These are phyloP conservation scores for Pseudozyma pruni DNA, from an alignment of 1,284 basidiomycete genomes.

Conservation along the genomic window DNA sequence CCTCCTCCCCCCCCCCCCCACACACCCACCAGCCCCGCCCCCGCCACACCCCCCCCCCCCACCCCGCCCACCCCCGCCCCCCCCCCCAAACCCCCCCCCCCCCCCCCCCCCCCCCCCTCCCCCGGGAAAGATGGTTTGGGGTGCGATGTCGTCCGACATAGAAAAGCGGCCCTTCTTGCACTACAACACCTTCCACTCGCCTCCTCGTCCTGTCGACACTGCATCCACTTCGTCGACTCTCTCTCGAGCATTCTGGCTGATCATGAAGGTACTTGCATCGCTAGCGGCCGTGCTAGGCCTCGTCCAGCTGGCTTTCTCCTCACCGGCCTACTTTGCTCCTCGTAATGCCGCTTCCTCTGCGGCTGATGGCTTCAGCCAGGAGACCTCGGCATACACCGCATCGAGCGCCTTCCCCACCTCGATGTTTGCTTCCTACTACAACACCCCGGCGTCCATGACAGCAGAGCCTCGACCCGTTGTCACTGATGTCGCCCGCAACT, in stretches of 20 bases:
- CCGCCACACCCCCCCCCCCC: no score
- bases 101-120: no score
- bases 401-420: slow-evolving; percentile 63
- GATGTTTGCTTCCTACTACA: slow-evolving; percentile 58
- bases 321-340: slow-evolving; percentile 13
- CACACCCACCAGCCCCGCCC: no score
- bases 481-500: slow-evolving; percentile 48
- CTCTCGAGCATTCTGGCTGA: slow-evolving; percentile 13
- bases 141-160: slow-evolving; percentile 42
- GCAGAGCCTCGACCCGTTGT: slow-evolving; percentile 57
- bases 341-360: slow-evolving; percentile 8
- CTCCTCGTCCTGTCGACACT: not conserved
- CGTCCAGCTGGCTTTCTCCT: slow-evolving; percentile 20
- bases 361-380: slow-evolving; percentile 12
- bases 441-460: slow-evolving; percentile 40
- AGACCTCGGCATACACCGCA: slow-evolving; percentile 55
- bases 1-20: no score
- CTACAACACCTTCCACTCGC: not conserved
- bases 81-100: no score
- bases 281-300: slow-evolving; percentile 22
- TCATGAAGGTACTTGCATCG: slow-evolving; percentile 36
- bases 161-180: slow-evolving; percentile 22
- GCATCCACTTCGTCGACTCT: slow-evolving; percentile 1
- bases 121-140: not conserved
- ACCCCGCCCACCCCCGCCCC: no score